Percentiles rank a stretch among this genome's conserved stretches.
These are phyloP conservation scores for Leptographium flavum DNA, from an alignment of 2,329 filamentous ascomycete species.

Conservation along the genomic window DNA sequence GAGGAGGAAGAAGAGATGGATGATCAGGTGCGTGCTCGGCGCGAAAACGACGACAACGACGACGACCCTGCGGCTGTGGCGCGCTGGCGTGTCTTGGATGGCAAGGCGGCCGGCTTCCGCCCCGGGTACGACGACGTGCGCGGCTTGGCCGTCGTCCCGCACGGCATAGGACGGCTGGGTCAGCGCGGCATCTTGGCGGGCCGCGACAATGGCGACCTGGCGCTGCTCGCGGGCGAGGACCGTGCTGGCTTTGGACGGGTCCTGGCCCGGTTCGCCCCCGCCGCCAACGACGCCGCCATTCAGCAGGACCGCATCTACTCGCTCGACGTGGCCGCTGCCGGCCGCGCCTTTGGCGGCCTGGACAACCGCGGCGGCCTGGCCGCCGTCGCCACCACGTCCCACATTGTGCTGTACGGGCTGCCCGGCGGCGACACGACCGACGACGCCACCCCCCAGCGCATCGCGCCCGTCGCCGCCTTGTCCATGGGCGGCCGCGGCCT, in stretches of 20 bases:
- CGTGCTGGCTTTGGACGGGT: slow-evolving; percentile 2
- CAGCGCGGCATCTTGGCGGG: slow-evolving; percentile 27
- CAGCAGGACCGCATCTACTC: slow-evolving; percentile 23
- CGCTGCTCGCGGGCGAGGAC: slow-evolving; percentile 26
- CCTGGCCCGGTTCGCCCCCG: slow-evolving; percentile 27
- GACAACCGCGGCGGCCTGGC: slow-evolving; percentile 12
- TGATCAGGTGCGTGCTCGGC: no score
- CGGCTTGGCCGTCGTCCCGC: slow-evolving; percentile 28
- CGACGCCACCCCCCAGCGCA: background rate
- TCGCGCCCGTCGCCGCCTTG: slow-evolving; percentile 12
- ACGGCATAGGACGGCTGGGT: slow-evolving; percentile 11
- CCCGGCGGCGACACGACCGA: background rate
- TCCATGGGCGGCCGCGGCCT: slow-evolving; percentile 10
- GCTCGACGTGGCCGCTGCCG: slow-evolving; percentile 15
- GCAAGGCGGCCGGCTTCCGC: slow-evolving; percentile 23
- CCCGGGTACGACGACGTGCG: slow-evolving; percentile 36
- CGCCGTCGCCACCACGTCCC: slow-evolving; percentile 18
- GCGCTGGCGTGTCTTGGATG: slow-evolving; percentile 24
- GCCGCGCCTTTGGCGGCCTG: background rate
- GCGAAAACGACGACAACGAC: background rate
- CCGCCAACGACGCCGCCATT: slow-evolving; percentile 48
- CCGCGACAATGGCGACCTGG: slow-evolving; percentile 33
- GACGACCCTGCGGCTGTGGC: background rate
- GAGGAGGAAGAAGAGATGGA: background rate
- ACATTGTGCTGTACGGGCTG: slow-evolving; percentile 21